A percentile compares a stretch with the other conserved stretches of the same genome.
Conservation (phyloP, 441 rosid species). For the Croton laevigatus region DNA sequence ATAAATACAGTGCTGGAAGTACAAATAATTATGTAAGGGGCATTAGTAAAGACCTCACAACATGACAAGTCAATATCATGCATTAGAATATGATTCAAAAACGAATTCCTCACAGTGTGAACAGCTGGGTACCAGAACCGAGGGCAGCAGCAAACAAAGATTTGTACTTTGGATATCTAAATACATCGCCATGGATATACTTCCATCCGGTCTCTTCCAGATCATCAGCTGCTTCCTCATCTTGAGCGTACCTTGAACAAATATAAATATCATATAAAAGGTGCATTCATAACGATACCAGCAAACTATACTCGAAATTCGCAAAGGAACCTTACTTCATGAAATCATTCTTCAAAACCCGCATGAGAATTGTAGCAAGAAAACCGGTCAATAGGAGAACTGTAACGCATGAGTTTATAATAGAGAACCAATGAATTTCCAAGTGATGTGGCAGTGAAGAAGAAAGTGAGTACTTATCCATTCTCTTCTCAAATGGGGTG, state of each 20-base stretch:
- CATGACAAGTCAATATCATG: background rate
- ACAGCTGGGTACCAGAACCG: conserved; percentile 72
- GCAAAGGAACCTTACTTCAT: conserved; percentile 51
- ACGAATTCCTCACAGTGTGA: conserved; percentile 53
- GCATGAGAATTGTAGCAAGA: conserved; percentile 87
- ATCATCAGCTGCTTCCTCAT: conserved; percentile 85
- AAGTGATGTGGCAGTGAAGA: conserved; percentile 79
- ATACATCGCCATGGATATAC: conserved; percentile 83
- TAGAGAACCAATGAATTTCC: conserved; percentile 88
- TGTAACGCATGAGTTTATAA: conserved; percentile 74
- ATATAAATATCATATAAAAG: background rate
- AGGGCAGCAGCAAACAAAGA: conserved; percentile 74
- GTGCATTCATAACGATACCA: background rate
- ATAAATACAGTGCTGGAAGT: conserved; percentile 61
- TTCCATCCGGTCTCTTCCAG: conserved; percentile 97
- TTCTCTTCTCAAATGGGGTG: conserved; percentile 68
- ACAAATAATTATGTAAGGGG: background rate
- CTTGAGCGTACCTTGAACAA: conserved; percentile 64
- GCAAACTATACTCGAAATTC: background rate
- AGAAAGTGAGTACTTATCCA: conserved; percentile 77
- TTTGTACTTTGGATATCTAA: conserved; percentile 67
- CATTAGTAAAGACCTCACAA: background rate
- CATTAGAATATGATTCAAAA: background rate
- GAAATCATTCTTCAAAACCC: conserved; percentile 83
- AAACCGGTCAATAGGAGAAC: conserved; percentile 85